Evolutionary conservation across 352 stramenopile genomes (phyloP).

Genomic region (Pythium scleroteichum): DNA sequence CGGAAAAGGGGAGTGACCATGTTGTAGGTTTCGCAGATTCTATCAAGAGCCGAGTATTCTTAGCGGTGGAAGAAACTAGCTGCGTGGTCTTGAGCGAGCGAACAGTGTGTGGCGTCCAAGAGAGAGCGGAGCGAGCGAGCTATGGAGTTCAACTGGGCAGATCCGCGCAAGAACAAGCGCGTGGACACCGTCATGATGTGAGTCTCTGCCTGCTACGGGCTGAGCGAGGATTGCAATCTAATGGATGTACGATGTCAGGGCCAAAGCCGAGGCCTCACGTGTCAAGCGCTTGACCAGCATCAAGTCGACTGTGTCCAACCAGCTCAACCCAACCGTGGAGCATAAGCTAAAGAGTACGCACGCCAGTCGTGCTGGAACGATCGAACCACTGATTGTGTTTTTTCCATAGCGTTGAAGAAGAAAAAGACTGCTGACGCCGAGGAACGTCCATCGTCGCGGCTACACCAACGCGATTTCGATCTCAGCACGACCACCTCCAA

Average conservation of each 20-base stretch:
- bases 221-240: no score
- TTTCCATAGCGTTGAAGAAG: conserved; percentile 25
- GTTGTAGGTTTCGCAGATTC: no score
- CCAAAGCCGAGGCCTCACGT: conserved; percentile 63
- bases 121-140: no score
- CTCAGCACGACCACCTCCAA: conserved; percentile 12
- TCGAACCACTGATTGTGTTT: neutral
- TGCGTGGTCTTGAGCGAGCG: no score
- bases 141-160: conserved; percentile 86
- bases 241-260: conserved; percentile 43
- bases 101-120: no score
- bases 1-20: no score
- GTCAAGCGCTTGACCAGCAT: conserved; percentile 73
- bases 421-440: conserved; percentile 12
- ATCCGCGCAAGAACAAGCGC: conserved; percentile 80
- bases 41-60: conserved; percentile 13
- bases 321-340: conserved; percentile 62
- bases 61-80: no score
- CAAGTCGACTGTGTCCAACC: conserved; percentile 78
- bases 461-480: conserved; percentile 30
- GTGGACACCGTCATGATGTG: conserved; percentile 78
- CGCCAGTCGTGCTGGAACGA: no score
- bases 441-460: conserved; percentile 24
- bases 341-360: conserved; percentile 66
- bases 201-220: conserved; percentile 18